These are phyloP conservation scores for Dioscorea cayenensis DNA, from an alignment of 116 monocot species.

Conservation along the genomic window DNA sequence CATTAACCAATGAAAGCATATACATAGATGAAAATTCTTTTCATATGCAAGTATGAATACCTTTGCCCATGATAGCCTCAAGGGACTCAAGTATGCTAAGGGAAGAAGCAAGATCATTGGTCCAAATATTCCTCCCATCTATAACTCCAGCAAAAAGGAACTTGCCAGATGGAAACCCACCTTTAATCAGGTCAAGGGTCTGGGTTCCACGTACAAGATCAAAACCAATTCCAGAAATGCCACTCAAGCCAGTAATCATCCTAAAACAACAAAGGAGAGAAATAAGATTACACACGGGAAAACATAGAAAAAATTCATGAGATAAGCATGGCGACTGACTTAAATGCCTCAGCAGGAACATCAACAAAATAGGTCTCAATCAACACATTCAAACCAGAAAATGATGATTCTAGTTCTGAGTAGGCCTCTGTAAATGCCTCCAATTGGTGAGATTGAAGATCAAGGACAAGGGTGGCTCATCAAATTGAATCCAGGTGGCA, in stretches of 20 bases:
- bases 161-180: slow-evolving; percentile 54
- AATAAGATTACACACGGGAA: background rate
- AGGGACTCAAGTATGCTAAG: slow-evolving; percentile 38
- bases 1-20: background rate
- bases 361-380: slow-evolving; percentile 83
- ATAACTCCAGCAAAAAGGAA: slow-evolving; percentile 72
- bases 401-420: slow-evolving; percentile 54
- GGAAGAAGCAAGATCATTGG: slow-evolving; percentile 54
- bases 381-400: slow-evolving; percentile 56
- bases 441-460: slow-evolving; percentile 58
- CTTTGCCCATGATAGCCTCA: slow-evolving; percentile 57
- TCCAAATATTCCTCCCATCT: slow-evolving; percentile 76
- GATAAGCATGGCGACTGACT: slow-evolving; percentile 28
- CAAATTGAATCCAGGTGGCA: slow-evolving; percentile 80
- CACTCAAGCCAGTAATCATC: slow-evolving; percentile 44
- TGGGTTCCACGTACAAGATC: slow-evolving; percentile 67
- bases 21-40: background rate
- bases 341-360: slow-evolving; percentile 54
- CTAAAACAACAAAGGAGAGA: slow-evolving; percentile 14
- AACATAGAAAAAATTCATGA: background rate
- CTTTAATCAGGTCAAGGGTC: slow-evolving; percentile 56
- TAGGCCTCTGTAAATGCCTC: slow-evolving; percentile 56
- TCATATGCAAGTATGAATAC: slow-evolving; percentile 15
- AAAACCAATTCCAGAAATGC: slow-evolving; percentile 54
- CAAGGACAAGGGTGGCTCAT: slow-evolving; percentile 68